Base-by-base conservation (phyloP, 139 green algal species). In the Micractinium conductrix region DNA sequence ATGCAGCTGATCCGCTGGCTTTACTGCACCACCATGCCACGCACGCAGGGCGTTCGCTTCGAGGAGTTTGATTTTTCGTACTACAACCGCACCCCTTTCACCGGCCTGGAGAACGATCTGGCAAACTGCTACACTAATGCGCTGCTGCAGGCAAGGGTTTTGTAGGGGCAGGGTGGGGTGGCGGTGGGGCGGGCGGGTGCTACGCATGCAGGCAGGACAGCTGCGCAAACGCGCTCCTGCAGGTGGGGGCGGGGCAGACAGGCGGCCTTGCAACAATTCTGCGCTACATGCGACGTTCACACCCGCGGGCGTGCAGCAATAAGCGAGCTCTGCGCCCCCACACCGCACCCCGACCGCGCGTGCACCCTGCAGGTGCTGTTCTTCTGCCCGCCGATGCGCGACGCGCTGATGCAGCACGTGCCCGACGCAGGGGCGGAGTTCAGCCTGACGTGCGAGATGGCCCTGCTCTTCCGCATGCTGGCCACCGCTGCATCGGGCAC, bases 61-160 rank as follows among this genome's bases (percentile, higher is more conserved):
- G 93, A 95, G 84, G 94, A 96, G 58, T 96, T 95, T 86, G 92
- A 97, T 85, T 96, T 96, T 48, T 88, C 78, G 21, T 91, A 85
- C 63, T 96, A 96, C 90, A 99, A 99, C 90, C 82, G 81, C 38
- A 98, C 96, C 19, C 89, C 92, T 26, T 97, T 99, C 86, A 93
- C 92, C 1, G 96, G 96, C 4, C 90, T 99, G 75, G 96, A 99
- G 89, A 99, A 99, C 88, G 94, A 95, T 71, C 81, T 99, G 35
- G 89, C 95, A 74, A 98, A 98, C 89, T 96, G 91, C 86, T 99
- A 99, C 86, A 94, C 91, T 75, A 99, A 99, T 87, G 85, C 96
- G 19, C 84, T 99, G 81, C 85, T 99, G 50, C 96, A 98, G 92
- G 95, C n/a, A n/a, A n/a, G n/a, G n/a, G n/a, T n/a, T n/a, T n/a